A percentile compares a stretch with the other conserved stretches of the same genome.
Conservation (phyloP, 257 asterid species). For the Solanum pennellii region DNA sequence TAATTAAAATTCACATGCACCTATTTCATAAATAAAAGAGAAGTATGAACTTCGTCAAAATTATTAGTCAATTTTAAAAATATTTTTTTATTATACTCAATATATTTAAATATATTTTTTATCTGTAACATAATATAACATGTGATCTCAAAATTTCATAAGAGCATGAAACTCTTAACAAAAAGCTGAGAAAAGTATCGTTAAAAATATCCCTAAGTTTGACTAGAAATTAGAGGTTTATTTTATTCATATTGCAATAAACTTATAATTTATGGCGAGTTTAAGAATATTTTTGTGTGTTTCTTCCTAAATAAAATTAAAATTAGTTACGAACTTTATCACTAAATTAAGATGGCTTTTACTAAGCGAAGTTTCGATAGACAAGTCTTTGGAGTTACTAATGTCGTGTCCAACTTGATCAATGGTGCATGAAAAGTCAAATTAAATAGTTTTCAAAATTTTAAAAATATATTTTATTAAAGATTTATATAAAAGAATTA, state of each 20-base stretch:
- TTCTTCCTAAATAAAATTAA: not conserved
- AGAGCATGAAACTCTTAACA: not conserved
- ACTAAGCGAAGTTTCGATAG: not conserved
- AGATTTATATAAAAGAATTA: too few species aligned
- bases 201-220: too few species aligned
- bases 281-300: too few species aligned
- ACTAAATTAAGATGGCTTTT: not conserved
- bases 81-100: too few species aligned
- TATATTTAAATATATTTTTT: fast-evolving
- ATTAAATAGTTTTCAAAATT: not conserved
- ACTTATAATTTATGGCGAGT: too few species aligned
- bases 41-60: not conserved
- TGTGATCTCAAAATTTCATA: too few species aligned
- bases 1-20: not conserved
- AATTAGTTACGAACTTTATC: too few species aligned
- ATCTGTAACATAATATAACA: too few species aligned
- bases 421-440: not conserved
- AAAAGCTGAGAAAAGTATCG: fast-evolving
- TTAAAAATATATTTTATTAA: not conserved
- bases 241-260: too few species aligned
- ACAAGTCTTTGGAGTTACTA: not conserved
- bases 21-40: not conserved
- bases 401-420: not conserved
- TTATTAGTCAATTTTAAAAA: too few species aligned
- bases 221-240: too few species aligned